Evolutionary conservation across 345 rosid genomes (phyloP).

Genomic region (Salix arbutifolia): DNA sequence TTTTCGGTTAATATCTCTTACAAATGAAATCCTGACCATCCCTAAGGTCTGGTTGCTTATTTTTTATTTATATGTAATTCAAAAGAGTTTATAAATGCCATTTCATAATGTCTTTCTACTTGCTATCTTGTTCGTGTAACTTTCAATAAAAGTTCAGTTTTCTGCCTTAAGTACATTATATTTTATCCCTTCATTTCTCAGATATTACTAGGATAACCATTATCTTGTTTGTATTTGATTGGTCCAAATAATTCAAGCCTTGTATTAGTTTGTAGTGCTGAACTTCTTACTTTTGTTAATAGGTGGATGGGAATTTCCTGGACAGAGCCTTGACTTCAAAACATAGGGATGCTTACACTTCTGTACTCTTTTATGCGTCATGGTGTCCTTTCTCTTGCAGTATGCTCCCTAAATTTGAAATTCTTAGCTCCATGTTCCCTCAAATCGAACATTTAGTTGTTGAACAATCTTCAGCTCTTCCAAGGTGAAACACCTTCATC

Average conservation of each 20-base stretch:
- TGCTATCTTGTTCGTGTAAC: not conserved
- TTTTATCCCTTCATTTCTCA: not conserved
- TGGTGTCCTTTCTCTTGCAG: conserved; percentile 72
- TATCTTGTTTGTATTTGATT: not conserved
- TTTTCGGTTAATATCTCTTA: not conserved
- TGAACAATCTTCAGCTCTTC: conserved; percentile 66
- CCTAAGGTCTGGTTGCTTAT: not conserved
- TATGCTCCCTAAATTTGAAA: conserved; percentile 45
- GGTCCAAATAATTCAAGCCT: not conserved
- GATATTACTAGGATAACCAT: not conserved
- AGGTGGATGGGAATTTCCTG: conserved; percentile 71
- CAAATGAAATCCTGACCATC: not conserved
- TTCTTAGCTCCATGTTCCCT: conserved; percentile 76
- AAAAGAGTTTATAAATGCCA: not conserved
- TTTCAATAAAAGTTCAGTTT: not conserved
- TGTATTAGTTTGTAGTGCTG: conserved; percentile 1
- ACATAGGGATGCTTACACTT: conserved; percentile 35
- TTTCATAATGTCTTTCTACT: not conserved
- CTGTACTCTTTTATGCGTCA: conserved; percentile 79
- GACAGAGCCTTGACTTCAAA: conserved; percentile 48
- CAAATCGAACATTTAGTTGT: conserved; percentile 62
- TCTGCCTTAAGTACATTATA: not conserved
- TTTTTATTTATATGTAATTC: not conserved
- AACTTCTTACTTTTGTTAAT: conserved; percentile 3
- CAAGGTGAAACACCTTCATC: conserved; percentile 51